phyloP scores from a whole-genome alignment of 192 early-diverging fungal species.

The Mortierella alpina region DNA sequence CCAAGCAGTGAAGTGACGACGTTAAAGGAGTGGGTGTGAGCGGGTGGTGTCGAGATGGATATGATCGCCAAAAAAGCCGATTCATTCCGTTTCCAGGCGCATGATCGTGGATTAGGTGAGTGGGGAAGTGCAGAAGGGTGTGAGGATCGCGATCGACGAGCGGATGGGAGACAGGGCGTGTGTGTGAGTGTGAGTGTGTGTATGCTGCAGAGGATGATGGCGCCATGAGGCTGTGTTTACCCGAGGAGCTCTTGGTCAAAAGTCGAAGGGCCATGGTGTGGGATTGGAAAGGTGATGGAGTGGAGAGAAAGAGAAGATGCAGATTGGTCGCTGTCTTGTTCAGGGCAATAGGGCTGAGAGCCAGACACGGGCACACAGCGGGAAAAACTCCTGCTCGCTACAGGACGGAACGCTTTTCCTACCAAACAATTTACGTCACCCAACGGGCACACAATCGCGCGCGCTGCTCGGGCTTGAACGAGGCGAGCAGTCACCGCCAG shows the following conservation, averaged over 20 bases:
- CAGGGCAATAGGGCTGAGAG: constrained; percentile 8
- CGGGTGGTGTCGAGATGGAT: too few relatives aligned
- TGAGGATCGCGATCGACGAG: background rate
- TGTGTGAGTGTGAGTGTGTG: background rate
- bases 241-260: constrained; percentile 58
- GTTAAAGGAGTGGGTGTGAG: background rate
- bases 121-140: too few relatives aligned
- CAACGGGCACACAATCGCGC: too few relatives aligned
- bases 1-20: background rate
- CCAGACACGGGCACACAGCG: too few relatives aligned
- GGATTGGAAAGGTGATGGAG: constrained; percentile 28
- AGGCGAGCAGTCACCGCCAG: too few relatives aligned
- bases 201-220: background rate
- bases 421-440: too few relatives aligned
- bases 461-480: too few relatives aligned
- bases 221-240: constrained; percentile 10
- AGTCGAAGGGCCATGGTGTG: constrained; percentile 52
- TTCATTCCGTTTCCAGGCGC: background rate
- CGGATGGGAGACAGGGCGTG: background rate
- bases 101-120: too few relatives aligned
- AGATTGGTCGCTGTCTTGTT: background rate
- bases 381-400: too few relatives aligned
- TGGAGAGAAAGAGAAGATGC: constrained; percentile 18
- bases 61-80: background rate
- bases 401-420: too few relatives aligned